Conservation (phyloP, 2,329 filamentous ascomycete species). For the Sporothrix globosa region DNA sequence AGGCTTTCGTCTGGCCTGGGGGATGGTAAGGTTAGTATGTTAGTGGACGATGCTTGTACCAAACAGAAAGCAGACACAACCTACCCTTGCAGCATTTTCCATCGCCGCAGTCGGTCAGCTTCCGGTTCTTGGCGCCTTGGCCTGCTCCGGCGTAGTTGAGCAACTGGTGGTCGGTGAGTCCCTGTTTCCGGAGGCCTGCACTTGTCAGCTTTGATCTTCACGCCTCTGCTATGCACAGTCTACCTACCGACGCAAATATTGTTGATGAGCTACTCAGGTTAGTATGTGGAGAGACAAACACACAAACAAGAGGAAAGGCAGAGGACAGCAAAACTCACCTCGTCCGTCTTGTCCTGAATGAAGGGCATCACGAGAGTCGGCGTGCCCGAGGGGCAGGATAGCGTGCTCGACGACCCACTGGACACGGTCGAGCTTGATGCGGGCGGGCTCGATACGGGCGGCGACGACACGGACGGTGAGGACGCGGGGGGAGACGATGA, state of each 20-base stretch:
- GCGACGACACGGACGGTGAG: neutral
- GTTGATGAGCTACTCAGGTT: neutral
- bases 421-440: neutral
- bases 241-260: constrained; percentile 7
- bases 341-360: constrained; percentile 5
- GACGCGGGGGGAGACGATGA: neutral
- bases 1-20: neutral
- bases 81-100: neutral
- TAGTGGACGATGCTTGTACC: too few species aligned
- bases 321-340: neutral
- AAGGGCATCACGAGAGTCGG: constrained; percentile 12
- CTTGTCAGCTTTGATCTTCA: neutral
- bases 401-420: neutral
- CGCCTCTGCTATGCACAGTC: neutral
- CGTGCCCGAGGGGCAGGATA: neutral
- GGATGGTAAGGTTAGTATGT: too few species aligned
- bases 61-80: too few species aligned
- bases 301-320: neutral
- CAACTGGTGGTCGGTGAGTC: neutral
- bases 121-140: neutral
- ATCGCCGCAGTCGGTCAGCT: neutral
- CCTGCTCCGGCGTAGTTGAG: neutral
- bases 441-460: neutral
- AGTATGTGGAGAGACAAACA: neutral
- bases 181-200: neutral